A percentile compares a stretch with the other conserved stretches of the same genome.
These are phyloP conservation scores for Tremella mesenterica DNA, from an alignment of 768 basidiomycete species.

Conservation along the genomic window DNA sequence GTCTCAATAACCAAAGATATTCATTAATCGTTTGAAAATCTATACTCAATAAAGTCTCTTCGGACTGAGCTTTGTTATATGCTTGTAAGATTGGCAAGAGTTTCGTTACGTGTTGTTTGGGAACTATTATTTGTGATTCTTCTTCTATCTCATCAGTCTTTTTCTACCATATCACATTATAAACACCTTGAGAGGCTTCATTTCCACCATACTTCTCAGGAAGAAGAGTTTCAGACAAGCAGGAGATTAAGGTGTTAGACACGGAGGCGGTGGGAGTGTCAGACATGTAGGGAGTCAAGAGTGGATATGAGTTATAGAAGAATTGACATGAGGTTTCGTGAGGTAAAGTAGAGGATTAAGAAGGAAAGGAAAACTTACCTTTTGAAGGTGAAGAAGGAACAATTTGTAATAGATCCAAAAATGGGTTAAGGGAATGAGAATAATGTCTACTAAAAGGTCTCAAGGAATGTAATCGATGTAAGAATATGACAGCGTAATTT, in stretches of 20 bases:
- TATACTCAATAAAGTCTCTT: slow-evolving; percentile 69
- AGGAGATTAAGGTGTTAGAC: too few relatives aligned
- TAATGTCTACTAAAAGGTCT: slow-evolving; percentile 97
- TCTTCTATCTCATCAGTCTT: not conserved
- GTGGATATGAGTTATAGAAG: not conserved
- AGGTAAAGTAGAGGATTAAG: not conserved
- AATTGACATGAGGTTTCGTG: too few relatives aligned
- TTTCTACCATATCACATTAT: not conserved
- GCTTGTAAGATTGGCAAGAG: slow-evolving; percentile 64
- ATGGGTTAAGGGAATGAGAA: slow-evolving; percentile 95
- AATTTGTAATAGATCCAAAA: slow-evolving; percentile 87
- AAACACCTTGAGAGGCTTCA: too few relatives aligned
- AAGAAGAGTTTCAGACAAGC: too few relatives aligned
- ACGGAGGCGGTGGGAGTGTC: slow-evolving; percentile 2
- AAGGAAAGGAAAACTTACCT: too few relatives aligned
- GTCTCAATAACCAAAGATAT: slow-evolving; percentile 83
- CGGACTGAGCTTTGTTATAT: slow-evolving; percentile 70
- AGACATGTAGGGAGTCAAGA: not conserved
- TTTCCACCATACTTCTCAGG: too few relatives aligned
- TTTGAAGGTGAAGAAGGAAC: slow-evolving; percentile 16
- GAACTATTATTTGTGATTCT: slow-evolving; percentile 56
- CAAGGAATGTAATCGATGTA: slow-evolving; percentile 94
- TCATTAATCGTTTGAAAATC: slow-evolving; percentile 93
- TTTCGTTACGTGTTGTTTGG: slow-evolving; percentile 55
- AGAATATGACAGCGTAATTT: slow-evolving; percentile 89